Conservation (phyloP, 306 rosid genomes). For the Adenanthera pavonina region DNA sequence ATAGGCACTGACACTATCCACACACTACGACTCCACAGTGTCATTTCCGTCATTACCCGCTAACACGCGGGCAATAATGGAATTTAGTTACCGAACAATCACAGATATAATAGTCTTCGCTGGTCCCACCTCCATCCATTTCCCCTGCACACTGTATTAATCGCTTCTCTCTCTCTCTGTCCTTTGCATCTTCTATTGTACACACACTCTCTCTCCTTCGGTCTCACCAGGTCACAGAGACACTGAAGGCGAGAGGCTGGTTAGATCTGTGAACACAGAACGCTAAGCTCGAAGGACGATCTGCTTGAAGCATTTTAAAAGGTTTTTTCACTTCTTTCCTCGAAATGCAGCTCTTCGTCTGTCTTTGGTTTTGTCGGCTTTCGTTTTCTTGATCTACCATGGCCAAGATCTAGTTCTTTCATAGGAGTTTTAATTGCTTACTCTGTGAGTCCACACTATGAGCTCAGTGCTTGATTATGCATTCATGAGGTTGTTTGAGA, state of each 20-base stretch:
- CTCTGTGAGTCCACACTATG: conserved; percentile 19
- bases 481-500: conserved; percentile 13
- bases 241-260: conserved; percentile 26
- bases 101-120: conserved; percentile 9
- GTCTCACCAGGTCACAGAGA: conserved; percentile 15
- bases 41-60: conserved; percentile 32
- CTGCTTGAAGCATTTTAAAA: conserved; percentile 30
- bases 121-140: conserved; percentile 28
- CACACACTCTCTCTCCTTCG: not conserved
- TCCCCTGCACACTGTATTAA: not conserved
- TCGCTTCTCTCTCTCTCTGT: conserved; percentile 4
- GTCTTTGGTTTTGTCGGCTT: not conserved
- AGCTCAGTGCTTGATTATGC: conserved; percentile 31
- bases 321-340: conserved; percentile 18
- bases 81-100: not conserved
- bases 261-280: conserved; percentile 44
- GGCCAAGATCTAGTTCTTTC: conserved; percentile 21
- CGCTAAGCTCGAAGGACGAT: conserved; percentile 27
- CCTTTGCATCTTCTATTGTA: conserved; percentile 17
- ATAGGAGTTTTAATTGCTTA: not conserved
- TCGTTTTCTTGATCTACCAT: conserved; percentile 27
- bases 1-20: conserved; percentile 13
- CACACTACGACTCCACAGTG: not conserved
- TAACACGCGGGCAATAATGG: not conserved
- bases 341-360: conserved; percentile 16